These are phyloP conservation scores for Vigna trinervia DNA, from an alignment of 306 rosid species.

Conservation along the genomic window DNA sequence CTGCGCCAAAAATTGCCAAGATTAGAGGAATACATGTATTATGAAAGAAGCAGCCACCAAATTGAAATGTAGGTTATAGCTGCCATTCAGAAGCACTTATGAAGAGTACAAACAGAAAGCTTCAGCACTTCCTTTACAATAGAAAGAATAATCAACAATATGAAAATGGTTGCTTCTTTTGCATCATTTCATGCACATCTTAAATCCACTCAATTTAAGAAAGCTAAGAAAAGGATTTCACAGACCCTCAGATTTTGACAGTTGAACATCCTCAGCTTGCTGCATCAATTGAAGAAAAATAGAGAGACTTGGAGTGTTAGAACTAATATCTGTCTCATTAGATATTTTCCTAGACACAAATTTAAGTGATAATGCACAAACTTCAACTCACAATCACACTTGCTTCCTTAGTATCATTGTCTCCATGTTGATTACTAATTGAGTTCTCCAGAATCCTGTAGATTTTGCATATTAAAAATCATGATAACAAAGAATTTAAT, in stretches of 20 bases:
- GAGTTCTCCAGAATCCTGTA: constrained; percentile 64
- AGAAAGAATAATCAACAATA: constrained; percentile 12
- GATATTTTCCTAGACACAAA: constrained; percentile 30
- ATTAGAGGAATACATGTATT: constrained; percentile 27
- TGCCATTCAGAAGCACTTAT: constrained; percentile 32
- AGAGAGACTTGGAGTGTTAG: constrained; percentile 34
- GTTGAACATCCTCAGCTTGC: constrained; percentile 63
- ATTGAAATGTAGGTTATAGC: constrained; percentile 30
- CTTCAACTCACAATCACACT: constrained; percentile 64
- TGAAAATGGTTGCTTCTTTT: constrained; percentile 17
- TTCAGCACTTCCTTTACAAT: constrained; percentile 14
- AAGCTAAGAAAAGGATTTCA: constrained; percentile 32
- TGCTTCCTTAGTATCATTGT: constrained; percentile 55
- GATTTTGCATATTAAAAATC: constrained; percentile 31
- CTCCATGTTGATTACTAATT: constrained; percentile 52
- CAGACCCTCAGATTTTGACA: constrained; percentile 75
- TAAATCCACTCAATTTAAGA: constrained; percentile 30
- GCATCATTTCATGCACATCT: constrained; percentile 19
- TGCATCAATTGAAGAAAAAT: constrained; percentile 50
- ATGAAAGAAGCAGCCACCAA: constrained; percentile 25
- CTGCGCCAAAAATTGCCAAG: constrained; percentile 51
- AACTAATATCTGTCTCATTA: constrained; percentile 37
- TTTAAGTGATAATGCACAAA: constrained; percentile 38
- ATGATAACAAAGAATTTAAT: constrained; percentile 5
- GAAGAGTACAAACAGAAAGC: constrained; percentile 26